Evolutionary conservation across 345 rosid species (phyloP).

Genomic region (Eucalyptus fibrosa): DNA sequence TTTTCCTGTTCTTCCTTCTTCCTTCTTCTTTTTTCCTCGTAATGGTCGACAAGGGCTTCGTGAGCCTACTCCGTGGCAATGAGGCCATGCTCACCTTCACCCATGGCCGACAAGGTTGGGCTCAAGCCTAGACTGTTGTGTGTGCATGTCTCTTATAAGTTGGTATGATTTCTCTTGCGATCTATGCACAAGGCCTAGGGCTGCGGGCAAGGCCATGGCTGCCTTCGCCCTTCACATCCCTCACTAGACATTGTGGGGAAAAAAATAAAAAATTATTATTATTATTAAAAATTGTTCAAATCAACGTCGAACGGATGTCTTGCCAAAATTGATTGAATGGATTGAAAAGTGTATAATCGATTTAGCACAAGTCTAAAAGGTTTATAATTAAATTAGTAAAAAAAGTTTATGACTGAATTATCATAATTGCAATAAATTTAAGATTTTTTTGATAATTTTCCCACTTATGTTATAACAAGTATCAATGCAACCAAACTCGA

Average conservation of each 20-base stretch:
- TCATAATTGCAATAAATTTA: too few relatives aligned
- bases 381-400: too few relatives aligned
- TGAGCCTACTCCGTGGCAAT: too few relatives aligned
- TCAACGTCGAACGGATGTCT: background rate
- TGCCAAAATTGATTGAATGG: too few relatives aligned
- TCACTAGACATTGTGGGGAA: fast-evolving
- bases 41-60: fast-evolving
- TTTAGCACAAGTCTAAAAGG: background rate
- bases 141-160: background rate
- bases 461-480: background rate
- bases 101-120: background rate
- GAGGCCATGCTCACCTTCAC: background rate
- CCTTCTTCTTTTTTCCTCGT: too few relatives aligned
- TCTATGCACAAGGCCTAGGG: background rate
- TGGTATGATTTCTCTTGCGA: background rate
- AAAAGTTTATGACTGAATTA: too few relatives aligned
- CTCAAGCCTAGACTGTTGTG: background rate
- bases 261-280: too few relatives aligned
- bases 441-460: too few relatives aligned
- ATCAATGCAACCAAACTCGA: background rate
- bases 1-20: too few relatives aligned
- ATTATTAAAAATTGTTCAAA: background rate
- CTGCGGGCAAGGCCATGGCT: too few relatives aligned
- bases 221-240: background rate
- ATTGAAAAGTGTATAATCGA: too few relatives aligned